Evolutionary conservation across 2,329 filamentous ascomycete genomes (phyloP).

Genomic region (Apiospora malaysiana): DNA sequence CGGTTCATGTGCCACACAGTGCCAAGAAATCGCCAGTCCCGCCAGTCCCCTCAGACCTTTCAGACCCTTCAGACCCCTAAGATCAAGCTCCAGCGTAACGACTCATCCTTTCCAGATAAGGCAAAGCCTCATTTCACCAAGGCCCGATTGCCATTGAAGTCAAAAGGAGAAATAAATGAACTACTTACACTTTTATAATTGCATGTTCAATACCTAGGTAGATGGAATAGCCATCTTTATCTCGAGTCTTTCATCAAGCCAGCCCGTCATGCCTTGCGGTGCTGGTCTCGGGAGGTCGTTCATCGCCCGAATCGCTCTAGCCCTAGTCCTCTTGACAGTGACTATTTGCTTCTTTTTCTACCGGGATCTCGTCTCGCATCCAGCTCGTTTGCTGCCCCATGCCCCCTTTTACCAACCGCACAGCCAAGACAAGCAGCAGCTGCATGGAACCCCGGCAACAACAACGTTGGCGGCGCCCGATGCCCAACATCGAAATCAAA

Average conservation of each 20-base stretch:
- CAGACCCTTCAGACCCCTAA: no score
- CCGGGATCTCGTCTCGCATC: background rate
- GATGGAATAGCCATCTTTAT: background rate
- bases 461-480: background rate
- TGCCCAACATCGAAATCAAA: background rate
- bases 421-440: background rate
- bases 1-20: background rate
- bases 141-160: background rate
- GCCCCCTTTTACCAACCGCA: background rate
- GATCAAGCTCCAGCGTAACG: background rate
- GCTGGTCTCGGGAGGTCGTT: background rate
- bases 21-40: background rate
- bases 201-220: background rate
- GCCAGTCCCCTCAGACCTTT: no score
- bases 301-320: slow-evolving; percentile 6
- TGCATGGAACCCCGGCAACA: background rate
- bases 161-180: slow-evolving; percentile 4
- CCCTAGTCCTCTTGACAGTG: background rate
- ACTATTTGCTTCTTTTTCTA: background rate
- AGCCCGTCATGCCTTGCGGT: background rate
- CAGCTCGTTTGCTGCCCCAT: background rate
- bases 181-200: background rate
- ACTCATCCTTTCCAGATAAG: background rate
- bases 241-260: background rate
- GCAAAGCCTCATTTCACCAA: slow-evolving; percentile 7